Evolutionary conservation across 495 filamentous ascomycete genomes (phyloP).

Genomic region (Penicillium salamii): DNA sequence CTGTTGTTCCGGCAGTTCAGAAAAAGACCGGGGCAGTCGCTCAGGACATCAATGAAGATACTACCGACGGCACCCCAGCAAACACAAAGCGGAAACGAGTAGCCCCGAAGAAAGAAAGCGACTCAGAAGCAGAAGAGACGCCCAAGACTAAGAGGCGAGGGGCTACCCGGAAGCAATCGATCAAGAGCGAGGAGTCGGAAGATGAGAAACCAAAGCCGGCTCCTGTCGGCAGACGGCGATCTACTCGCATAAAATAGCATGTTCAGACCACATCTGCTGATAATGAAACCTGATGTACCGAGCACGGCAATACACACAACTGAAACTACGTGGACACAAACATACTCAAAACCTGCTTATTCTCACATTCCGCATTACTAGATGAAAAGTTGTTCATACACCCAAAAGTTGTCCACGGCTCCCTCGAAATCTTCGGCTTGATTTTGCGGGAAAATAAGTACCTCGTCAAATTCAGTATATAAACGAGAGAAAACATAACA

Average conservation of each 20-base stretch:
- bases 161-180: slow-evolving; percentile 19
- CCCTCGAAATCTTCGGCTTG: too few relatives aligned
- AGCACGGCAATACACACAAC: too few relatives aligned
- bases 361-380: too few relatives aligned
- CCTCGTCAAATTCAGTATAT: too few relatives aligned
- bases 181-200: slow-evolving; percentile 26
- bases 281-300: too few relatives aligned
- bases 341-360: too few relatives aligned
- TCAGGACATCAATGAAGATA: slow-evolving; percentile 32
- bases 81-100: slow-evolving; percentile 37
- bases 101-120: slow-evolving; percentile 31
- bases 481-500: too few relatives aligned
- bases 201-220: slow-evolving; percentile 16
- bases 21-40: slow-evolving; percentile 66
- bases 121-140: slow-evolving; percentile 22
- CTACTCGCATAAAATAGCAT: slow-evolving; percentile 25
- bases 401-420: too few relatives aligned
- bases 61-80: slow-evolving; percentile 15
- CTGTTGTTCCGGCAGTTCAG: slow-evolving; percentile 78
- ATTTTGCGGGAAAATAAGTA: too few relatives aligned
- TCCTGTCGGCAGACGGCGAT: slow-evolving; percentile 31
- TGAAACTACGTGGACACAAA: too few relatives aligned
- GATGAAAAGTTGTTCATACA: too few relatives aligned
- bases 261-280: too few relatives aligned
- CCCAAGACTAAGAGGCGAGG: slow-evolving; percentile 20